A percentile compares a stretch with the other conserved stretches of the same genome.
Conservation (phyloP, 495 filamentous ascomycete genomes). For the Choiromyces venosus region DNA sequence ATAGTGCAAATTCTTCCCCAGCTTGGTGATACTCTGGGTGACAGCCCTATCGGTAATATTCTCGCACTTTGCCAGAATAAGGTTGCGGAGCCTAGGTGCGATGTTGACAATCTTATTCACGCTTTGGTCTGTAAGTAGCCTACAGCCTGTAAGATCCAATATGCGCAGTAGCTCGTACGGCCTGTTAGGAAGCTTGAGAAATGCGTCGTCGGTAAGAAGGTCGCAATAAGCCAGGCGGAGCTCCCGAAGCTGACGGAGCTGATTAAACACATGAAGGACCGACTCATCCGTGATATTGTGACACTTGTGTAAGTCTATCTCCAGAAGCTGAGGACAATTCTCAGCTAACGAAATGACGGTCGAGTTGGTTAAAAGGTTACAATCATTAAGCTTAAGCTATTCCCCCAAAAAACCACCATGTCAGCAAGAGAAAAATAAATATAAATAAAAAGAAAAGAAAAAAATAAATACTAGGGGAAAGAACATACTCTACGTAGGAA, state of each 20-base stretch:
- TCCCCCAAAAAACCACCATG: background rate
- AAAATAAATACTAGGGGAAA: background rate
- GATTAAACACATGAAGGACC: slow-evolving; percentile 67
- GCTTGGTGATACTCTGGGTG: slow-evolving; percentile 67
- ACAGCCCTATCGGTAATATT: slow-evolving; percentile 88
- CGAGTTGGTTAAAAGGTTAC: slow-evolving; percentile 67
- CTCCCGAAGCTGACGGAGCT: slow-evolving; percentile 76
- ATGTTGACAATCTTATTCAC: slow-evolving; percentile 78
- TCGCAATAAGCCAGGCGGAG: slow-evolving; percentile 78
- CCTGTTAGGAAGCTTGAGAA: slow-evolving; percentile 64
- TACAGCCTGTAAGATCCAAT: slow-evolving; percentile 85
- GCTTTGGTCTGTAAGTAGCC: slow-evolving; percentile 72
- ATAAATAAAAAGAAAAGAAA: slow-evolving; percentile 18
- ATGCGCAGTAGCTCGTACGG: slow-evolving; percentile 84
- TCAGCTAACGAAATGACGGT: slow-evolving; percentile 79
- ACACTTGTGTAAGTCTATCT: slow-evolving; percentile 92
- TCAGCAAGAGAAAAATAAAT: slow-evolving; percentile 38
- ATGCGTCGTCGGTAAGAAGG: slow-evolving; percentile 76
- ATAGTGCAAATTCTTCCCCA: slow-evolving; percentile 95
- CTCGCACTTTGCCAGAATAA: slow-evolving; percentile 89
- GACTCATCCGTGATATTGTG: slow-evolving; percentile 70
- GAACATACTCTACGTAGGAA: slow-evolving; percentile 75
- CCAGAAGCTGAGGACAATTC: slow-evolving; percentile 83
- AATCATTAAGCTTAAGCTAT: slow-evolving; percentile 91
- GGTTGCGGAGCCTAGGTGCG: slow-evolving; percentile 81